Evolutionary conservation across 2,329 filamentous ascomycete species (phyloP), one percentile per base, ranked within the genome.

Genomic region (Colletotrichum sp.): DNA sequence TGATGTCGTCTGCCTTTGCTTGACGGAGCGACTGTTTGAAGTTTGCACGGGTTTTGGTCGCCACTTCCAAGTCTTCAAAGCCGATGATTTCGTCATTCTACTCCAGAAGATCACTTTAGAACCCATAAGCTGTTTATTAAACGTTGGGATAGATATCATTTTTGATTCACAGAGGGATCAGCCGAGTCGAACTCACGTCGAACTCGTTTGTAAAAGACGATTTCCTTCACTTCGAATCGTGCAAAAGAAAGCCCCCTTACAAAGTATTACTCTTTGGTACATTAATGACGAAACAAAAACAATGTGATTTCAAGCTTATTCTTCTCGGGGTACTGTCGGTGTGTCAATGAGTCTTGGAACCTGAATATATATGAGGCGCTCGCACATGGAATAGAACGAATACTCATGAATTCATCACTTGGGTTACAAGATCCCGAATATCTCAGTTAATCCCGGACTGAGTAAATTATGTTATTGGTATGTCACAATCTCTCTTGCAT

Each of bases 341-440:
- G 3, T 43, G 18, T 43, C 8, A 43, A n/a, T 6, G 18, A 43
- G 18, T n/a, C 39, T n/a, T 43, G 18, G 18, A 43, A 43, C 39
- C 18, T 43, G 18, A 43, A 43, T 2, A 43, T 43, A 0, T 12
- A 6, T n/a, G 5, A 10, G 39, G 39, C 18, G 18, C 39, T 43
- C 39, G 18, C 39, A 18, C 39, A n/a, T 12, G 39, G 39, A 43
- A 43, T 6, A 43, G 39, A 43, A 43, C 39, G 39, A 43, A n/a
- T n/a, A n/a, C 4, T 3, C 9, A 10, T n/a, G 39, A 10, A 43
- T n/a, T 1, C 4, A 43, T 0, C 0, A 3, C 16, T 10, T 43
- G 39, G 18, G 8, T 43, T 4, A 9, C 16, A n/a, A 43, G 18
- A 18, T 43, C 4, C 9, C 18, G 39, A 43, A 43, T 18, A 43